Conservation (phyloP, 495 filamentous ascomycete species). For the Trichoderma virens region DNA sequence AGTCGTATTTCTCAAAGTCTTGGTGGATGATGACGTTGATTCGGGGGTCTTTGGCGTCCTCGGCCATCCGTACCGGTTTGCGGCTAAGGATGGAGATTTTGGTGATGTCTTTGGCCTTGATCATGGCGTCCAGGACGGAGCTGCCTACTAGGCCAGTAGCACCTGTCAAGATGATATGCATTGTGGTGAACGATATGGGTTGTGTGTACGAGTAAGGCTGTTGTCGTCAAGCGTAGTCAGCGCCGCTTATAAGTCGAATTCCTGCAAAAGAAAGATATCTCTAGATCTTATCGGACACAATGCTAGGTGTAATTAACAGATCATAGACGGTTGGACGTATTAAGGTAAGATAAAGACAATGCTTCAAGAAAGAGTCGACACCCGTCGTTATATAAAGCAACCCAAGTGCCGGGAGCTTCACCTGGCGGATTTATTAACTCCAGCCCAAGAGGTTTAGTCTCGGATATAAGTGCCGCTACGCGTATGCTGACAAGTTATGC, state of each 20-base stretch:
- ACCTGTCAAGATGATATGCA: conserved; percentile 71
- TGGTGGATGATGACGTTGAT: conserved; percentile 59
- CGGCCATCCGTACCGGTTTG: conserved; percentile 55
- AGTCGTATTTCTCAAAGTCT: conserved; percentile 52
- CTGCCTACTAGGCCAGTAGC: conserved; percentile 67
- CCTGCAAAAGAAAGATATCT: no score
- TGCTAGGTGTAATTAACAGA: no score
- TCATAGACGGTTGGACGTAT: no score
- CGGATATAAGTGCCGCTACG: not conserved
- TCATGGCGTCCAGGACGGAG: conserved; percentile 54
- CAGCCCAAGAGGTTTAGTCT: not conserved
- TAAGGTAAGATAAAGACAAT: not conserved
- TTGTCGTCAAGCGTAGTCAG: no score
- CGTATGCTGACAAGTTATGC: not conserved
- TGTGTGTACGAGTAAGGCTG: not conserved
- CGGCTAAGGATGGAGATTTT: conserved; percentile 61
- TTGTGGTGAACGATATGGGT: conserved; percentile 18
- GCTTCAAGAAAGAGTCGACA: not conserved
- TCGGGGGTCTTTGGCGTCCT: conserved; percentile 47
- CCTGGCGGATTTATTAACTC: not conserved
- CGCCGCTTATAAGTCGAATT: not conserved
- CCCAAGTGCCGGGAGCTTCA: not conserved
- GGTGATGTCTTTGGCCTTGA: conserved; percentile 46
- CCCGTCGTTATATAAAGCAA: not conserved
- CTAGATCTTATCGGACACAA: no score